Evolutionary conservation across 192 early-diverging fungal species (phyloP).

Genomic region (Coemansia sp.): DNA sequence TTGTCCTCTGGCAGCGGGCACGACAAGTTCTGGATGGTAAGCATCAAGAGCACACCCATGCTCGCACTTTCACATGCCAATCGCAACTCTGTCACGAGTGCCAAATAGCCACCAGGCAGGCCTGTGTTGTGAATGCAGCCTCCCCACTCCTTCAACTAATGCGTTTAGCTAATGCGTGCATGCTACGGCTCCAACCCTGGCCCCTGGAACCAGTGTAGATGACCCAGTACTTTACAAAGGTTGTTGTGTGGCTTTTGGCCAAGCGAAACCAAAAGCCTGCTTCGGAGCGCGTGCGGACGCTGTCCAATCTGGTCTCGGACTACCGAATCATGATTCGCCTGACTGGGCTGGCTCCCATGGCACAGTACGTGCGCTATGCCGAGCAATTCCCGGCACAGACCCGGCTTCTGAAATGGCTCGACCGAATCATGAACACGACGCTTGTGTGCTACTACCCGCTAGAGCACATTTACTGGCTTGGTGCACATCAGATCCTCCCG

Average conservation of each 20-base stretch:
- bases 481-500: slow-evolving; percentile 75
- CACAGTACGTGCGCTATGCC: slow-evolving; percentile 77
- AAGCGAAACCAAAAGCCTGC: slow-evolving; percentile 56
- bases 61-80: slow-evolving; percentile 3
- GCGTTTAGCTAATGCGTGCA: too few relatives aligned
- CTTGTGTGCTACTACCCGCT: slow-evolving; percentile 91
- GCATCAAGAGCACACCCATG: background rate
- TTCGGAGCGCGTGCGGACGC: slow-evolving; percentile 68
- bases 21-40: slow-evolving; percentile 68
- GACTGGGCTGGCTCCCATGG: slow-evolving; percentile 74
- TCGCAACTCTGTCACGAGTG: background rate
- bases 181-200: too few relatives aligned
- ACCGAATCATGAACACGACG: slow-evolving; percentile 82
- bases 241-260: slow-evolving; percentile 75
- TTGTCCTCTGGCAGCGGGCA: slow-evolving; percentile 57
- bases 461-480: slow-evolving; percentile 95
- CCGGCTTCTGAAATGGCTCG: slow-evolving; percentile 58
- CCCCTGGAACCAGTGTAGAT: slow-evolving; percentile 68
- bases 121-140: too few relatives aligned
- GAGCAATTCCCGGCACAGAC: slow-evolving; percentile 73
- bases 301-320: slow-evolving; percentile 83
- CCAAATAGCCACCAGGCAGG: too few relatives aligned
- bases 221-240: slow-evolving; percentile 88
- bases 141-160: too few relatives aligned
- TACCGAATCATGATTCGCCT: slow-evolving; percentile 89